Percentiles rank a stretch among this genome's conserved stretches.
Conservation (phyloP, 129 eudicot species). For the Glebionis coronaria region DNA sequence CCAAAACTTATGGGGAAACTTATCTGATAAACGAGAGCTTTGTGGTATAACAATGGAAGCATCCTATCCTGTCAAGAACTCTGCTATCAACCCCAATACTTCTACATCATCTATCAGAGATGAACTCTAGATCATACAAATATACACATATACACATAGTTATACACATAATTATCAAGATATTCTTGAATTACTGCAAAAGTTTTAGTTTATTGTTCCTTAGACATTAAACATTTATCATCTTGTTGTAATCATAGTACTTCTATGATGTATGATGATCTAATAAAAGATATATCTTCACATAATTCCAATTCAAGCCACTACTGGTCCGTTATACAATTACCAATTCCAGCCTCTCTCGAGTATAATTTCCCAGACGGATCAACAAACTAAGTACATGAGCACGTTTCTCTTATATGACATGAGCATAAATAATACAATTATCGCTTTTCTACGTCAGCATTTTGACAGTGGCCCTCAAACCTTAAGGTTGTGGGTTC, state of each 20-base stretch:
- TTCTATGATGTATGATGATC: slow-evolving; percentile 24
- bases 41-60: slow-evolving; percentile 60
- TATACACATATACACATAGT: slow-evolving; percentile 5
- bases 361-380: too few relatives aligned
- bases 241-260: slow-evolving; percentile 20
- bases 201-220: slow-evolving; percentile 3
- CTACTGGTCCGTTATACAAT: too few relatives aligned
- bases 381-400: too few relatives aligned
- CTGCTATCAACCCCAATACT: slow-evolving; percentile 30
- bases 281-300: slow-evolving; percentile 28
- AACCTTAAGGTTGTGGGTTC: too few relatives aligned
- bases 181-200: background rate
- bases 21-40: slow-evolving; percentile 37
- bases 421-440: too few relatives aligned
- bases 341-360: too few relatives aligned
- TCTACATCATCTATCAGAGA: slow-evolving; percentile 33
- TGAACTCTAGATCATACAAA: slow-evolving; percentile 35
- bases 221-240: slow-evolving; percentile 2
- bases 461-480: too few relatives aligned
- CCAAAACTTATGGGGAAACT: too few relatives aligned
- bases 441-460: too few relatives aligned
- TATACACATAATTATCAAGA: background rate
- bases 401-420: too few relatives aligned
- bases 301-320: too few relatives aligned
- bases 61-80: slow-evolving; percentile 46